These are phyloP conservation scores for Trichoderma polysporum DNA, from an alignment of 2,329 filamentous ascomycete genomes.

Conservation along the genomic window DNA sequence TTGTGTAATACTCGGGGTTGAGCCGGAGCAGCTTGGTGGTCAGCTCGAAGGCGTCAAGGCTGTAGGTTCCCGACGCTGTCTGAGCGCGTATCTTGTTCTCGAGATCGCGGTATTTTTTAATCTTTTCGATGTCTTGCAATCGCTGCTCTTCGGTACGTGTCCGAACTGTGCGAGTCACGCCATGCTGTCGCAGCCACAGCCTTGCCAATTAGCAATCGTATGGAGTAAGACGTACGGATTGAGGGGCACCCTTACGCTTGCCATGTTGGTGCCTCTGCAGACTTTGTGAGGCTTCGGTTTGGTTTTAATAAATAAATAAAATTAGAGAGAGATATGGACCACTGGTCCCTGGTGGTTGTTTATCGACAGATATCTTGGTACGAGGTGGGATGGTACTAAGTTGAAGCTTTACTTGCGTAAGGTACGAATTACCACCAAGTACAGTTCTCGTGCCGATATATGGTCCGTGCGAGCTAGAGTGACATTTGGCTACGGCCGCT, in stretches of 20 bases:
- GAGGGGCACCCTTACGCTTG: not conserved
- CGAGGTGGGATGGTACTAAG: not conserved
- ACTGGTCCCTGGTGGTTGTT: not conserved
- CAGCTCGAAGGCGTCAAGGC: constrained; percentile 57
- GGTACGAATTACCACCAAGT: not conserved
- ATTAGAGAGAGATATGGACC: not conserved
- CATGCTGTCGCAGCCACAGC: constrained; percentile 60
- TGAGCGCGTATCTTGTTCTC: constrained; percentile 67
- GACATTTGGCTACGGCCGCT: not conserved
- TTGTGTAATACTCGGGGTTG: constrained; percentile 87
- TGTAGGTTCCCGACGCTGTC: constrained; percentile 41
- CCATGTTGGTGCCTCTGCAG: not conserved
- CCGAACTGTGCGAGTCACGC: constrained; percentile 68
- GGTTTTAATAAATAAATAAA: not conserved
- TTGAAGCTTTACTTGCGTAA: not conserved
- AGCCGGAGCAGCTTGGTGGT: constrained; percentile 71
- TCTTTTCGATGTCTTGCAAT: constrained; percentile 71
- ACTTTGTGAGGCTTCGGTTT: not conserved
- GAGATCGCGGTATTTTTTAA: constrained; percentile 70
- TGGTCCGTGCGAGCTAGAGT: constrained; percentile 2
- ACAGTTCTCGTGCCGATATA: not conserved
- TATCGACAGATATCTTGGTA: not conserved
- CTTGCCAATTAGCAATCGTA: constrained; percentile 3
- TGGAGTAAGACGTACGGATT: not conserved
- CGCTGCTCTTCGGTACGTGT: constrained; percentile 66